phyloP scores from a whole-genome alignment of 441 rosid genomes.

The Eutrema salsugineum region DNA sequence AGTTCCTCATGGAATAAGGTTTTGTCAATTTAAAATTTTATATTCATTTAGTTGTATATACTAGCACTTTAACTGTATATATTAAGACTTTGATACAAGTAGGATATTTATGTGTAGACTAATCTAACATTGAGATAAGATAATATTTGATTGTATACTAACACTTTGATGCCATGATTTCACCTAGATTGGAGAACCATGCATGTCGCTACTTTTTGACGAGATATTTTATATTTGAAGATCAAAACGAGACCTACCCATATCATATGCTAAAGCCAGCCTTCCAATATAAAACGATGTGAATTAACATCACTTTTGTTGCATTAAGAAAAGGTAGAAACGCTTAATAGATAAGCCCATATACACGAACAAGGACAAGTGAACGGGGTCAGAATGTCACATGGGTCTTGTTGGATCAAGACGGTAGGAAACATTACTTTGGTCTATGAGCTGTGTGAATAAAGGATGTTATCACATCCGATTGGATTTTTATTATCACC shows the following conservation, averaged over 20 bases:
- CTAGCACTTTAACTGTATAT: too few species aligned
- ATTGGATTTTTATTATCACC: too few species aligned
- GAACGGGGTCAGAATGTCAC: too few species aligned
- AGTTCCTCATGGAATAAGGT: background rate
- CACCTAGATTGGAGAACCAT: background rate
- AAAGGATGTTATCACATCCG: too few species aligned
- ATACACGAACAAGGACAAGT: too few species aligned
- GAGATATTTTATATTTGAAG: background rate
- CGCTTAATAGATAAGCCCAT: background rate
- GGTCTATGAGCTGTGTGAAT: too few species aligned
- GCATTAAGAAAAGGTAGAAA: background rate
- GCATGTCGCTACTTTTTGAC: background rate
- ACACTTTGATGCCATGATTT: background rate
- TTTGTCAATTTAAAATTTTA: background rate
- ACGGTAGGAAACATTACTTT: too few species aligned
- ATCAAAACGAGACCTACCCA: background rate
- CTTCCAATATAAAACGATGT: background rate
- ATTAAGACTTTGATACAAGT: too few species aligned
- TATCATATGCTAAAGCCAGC: background rate
- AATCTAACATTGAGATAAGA: too few species aligned
- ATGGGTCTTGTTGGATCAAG: too few species aligned
- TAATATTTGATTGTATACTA: background rate
- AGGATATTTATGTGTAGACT: too few species aligned
- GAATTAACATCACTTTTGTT: background rate
- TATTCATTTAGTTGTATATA: too few species aligned